Conservation (phyloP, 2,329 filamentous ascomycete species). For the Arthrobotrys musiformis region DNA sequence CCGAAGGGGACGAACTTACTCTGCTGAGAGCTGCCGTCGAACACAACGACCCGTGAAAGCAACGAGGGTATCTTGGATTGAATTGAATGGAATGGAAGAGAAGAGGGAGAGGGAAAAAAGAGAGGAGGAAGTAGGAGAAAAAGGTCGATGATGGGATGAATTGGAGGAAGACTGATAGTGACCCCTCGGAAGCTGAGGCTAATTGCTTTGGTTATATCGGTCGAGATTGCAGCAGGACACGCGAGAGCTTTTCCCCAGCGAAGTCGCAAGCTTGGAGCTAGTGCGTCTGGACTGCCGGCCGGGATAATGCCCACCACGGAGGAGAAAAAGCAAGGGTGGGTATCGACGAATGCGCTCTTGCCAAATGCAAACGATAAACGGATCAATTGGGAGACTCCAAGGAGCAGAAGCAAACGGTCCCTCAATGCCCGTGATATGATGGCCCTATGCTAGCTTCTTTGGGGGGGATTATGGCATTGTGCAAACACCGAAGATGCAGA, state of each 20-base stretch:
- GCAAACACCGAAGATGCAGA: not conserved
- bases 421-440: too few relatives aligned
- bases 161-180: constrained; percentile 38
- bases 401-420: too few relatives aligned
- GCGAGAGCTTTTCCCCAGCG: constrained; percentile 49
- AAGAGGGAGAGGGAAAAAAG: constrained; percentile 55
- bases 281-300: constrained; percentile 18
- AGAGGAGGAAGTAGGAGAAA: constrained; percentile 59
- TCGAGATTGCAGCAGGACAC: constrained; percentile 27
- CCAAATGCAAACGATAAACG: constrained; percentile 33
- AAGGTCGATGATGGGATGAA: constrained; percentile 35
- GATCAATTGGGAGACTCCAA: constrained; percentile 4
- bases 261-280: constrained; percentile 39
- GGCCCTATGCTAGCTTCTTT: too few relatives aligned
- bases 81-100: constrained; percentile 35
- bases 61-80: constrained; percentile 40
- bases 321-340: constrained; percentile 26
- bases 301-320: constrained; percentile 3
- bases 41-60: constrained; percentile 43
- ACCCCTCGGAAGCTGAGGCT: constrained; percentile 38
- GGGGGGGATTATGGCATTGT: too few relatives aligned
- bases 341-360: constrained; percentile 36
- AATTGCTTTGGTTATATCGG: constrained; percentile 50
- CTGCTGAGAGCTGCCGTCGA: constrained; percentile 13
- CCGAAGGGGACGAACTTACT: constrained; percentile 25